Base-by-base conservation (phyloP, 768 basidiomycete genomes). In the Agaricus blazei region DNA sequence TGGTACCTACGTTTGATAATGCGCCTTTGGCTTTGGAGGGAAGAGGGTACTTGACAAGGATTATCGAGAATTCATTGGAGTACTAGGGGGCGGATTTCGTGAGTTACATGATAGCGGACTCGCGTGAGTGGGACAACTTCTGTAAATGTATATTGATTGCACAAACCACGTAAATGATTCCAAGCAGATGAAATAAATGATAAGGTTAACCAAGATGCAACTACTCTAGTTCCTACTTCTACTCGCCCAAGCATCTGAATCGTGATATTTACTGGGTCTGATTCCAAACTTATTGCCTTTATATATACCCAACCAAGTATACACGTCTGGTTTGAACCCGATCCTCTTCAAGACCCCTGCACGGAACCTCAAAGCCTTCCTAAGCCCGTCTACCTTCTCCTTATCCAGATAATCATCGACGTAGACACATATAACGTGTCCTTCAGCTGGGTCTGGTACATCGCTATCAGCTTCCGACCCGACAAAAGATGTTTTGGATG, bases 1-100 rank as follows among this genome's bases (percentile, higher is more conserved):
- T 98, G 31, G 96, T 96, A 7, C 96, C 95, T 15, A 87, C 89
- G 47, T 85, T 96, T 60, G 90, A 90, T 11, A 81, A 92, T 63
- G 77, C 93, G 31, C 81, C 82, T 34, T 34, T 26, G 91, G 86
- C 28, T 87, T 86, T 42, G 91, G 95, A 67, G 93, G 93, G 42
- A 80, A 75, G 61, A 85, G 91, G 11, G 64, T 88, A 94, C 71
- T 70, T 98, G 62, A 83, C 84, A 24, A 77, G 69, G 60, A 95
- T 98, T 65, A 78, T 98, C 65, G 85, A 90, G 65, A 78, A 72
- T 53, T 90, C 90, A 9, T 69, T 91, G 69, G 85, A 88, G 62
- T 93, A 93, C 64, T 93, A 37, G 47, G 9, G 14, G 40, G 12
- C n/a, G 1, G 38, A 12, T 41, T 15, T 14, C 12, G 14, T 41